Evolutionary conservation across 176 grass and related monocot genomes (phyloP), one percentile per base, ranked within the genome.

Genomic region (Phoenix dactylifera): DNA sequence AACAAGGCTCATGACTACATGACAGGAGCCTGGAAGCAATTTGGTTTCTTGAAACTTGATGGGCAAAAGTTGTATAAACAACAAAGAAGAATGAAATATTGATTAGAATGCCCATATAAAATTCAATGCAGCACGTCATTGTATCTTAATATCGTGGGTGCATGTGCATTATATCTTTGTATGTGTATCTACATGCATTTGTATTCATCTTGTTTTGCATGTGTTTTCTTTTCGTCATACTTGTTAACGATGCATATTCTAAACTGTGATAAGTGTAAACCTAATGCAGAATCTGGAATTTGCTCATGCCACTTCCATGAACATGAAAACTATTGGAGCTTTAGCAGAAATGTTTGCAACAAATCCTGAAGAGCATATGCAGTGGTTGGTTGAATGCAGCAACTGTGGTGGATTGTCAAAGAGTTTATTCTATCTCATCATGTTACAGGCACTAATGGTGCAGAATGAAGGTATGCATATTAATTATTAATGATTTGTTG

Each of bases 281-380:
- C 30, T 55, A 17, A 44, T 77, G 65, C 78, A 96, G 92, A 88
- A 74, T 52, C 54, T 84, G 69, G 74, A 71, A 79, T 58, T 50
- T 63, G 73, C 82, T 25, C 66, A 61, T 71, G 74, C 82, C 24
- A 57, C 72, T 79, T 78, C 75, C 26, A 85, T 90, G 50, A 96
- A 96, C 72, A 77, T 64, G 63, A 90, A 77, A 74, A 96, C 78
- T 49, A 85, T 96, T 61, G 79, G 67, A 80, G 71, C 74, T 67
- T 77, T 96, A 61, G 78, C 92, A 72, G 71, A 74, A 62, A 82
- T 50, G 67, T 88, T 96, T 23, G 4, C 75, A 28, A 58, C 74
- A 51, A 65, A 80, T 66, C 87, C 83, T 58, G 69, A 80, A 60
- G 85, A 78, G 63, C 44, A 96, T 60, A 32, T 88, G 35, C 28